phyloP scores from a whole-genome alignment of 2,329 filamentous ascomycete species.

The Rhynchosporium secalis region DNA sequence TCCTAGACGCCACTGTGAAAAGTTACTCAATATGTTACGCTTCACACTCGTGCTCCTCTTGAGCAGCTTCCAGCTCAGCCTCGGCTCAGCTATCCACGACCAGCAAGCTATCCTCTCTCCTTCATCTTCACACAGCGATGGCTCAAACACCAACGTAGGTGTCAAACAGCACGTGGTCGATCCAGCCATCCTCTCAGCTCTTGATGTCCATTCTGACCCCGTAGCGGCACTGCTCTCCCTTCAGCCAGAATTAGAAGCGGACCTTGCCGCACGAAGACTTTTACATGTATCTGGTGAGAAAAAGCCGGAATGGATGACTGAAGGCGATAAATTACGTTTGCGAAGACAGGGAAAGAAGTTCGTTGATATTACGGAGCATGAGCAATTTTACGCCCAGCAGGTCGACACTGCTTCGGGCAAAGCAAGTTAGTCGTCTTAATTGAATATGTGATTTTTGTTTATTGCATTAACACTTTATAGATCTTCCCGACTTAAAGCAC shows the following conservation, averaged over 20 bases:
- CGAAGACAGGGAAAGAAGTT: slow-evolving; percentile 15
- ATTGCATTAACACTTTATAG: background rate
- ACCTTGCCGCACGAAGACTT: slow-evolving; percentile 10
- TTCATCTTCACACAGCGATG: background rate
- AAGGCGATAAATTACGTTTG: slow-evolving; percentile 15
- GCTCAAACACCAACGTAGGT: background rate
- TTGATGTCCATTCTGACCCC: slow-evolving; percentile 9
- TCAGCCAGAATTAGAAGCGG: slow-evolving; percentile 9
- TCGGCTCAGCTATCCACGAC: background rate
- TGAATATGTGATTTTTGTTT: background rate
- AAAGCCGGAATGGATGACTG: slow-evolving; percentile 16
- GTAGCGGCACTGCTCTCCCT: slow-evolving; percentile 14
- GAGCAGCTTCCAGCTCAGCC: slow-evolving; percentile 6
- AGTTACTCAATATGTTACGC: background rate
- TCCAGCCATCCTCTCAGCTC: slow-evolving; percentile 5
- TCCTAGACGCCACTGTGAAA: too few species aligned
- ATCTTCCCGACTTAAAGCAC: slow-evolving; percentile 12
- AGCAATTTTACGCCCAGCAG: slow-evolving; percentile 14
- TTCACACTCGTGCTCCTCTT: slow-evolving; percentile 7
- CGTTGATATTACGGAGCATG: slow-evolving; percentile 14
- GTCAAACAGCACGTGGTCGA: slow-evolving; percentile 5
- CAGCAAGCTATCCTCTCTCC: slow-evolving; percentile 2
- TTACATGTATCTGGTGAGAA: slow-evolving; percentile 10
- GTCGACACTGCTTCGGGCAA: slow-evolving; percentile 1
- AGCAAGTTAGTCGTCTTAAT: slow-evolving; percentile 6